Evolutionary conservation across 352 stramenopile species (phyloP), one percentile per base, ranked within the genome.

Genomic region (Globisporangium ultimum): DNA sequence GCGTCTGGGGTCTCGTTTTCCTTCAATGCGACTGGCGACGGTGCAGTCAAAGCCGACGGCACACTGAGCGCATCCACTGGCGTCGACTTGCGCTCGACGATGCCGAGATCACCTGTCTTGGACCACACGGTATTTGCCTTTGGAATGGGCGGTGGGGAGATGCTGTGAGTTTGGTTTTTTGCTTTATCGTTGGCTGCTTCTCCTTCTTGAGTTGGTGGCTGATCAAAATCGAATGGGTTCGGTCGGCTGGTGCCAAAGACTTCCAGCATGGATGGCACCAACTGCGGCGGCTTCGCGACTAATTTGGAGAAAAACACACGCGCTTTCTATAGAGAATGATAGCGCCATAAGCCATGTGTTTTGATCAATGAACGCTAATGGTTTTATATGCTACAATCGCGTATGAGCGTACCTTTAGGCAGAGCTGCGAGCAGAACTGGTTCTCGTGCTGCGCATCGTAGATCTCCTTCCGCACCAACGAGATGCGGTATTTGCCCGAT

Each of bases 211-310:
- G 38, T 24, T 32, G 40, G 38, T 24, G 59, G 60, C 22, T 71
- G 68, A 14, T 87, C 78, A 55, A 78, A 92, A 40, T 85, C 66
- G 6, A 75, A 68, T 8, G 86, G 86, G 63, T 93, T 89, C 14
- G 86, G 86, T 14, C 80, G 77, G 12, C 88, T 68, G 3, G 83
- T 92, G 34, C 86, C 86, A 67, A 95, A 95, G 9, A 95, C 78
- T 52, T 95, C 76, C 38, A 72, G 17, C 1, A 95, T 55, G 9
- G 86, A 91, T 24, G 86, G 86, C 41, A 93, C 70, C n/a, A 95
- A 70, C 55, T 95, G 86, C 34, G 84, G 80, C n/a, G 86, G 83
- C 53, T 93, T 95, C 48, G 79, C 63, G 32, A 68, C 74, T 5
- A 95, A 69, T 61, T 69, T 78, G 15, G 78, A 79, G n/a, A 89